Evolutionary conservation across 345 rosid species (phyloP).

Genomic region (Populus simonii): DNA sequence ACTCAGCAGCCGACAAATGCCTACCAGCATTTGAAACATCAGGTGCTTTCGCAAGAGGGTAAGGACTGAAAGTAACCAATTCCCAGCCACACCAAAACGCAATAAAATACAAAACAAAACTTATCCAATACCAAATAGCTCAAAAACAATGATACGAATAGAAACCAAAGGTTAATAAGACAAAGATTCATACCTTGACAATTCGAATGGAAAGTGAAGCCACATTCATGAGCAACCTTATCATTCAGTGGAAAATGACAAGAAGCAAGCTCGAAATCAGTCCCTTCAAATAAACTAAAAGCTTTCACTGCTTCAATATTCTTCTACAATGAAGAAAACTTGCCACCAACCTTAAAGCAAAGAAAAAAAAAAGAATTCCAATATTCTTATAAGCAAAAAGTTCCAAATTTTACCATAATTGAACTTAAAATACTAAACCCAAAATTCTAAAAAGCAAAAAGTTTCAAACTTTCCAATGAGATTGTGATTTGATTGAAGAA

Average conservation of each 20-base stretch:
- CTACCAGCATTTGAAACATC: constrained; percentile 75
- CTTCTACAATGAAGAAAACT: constrained; percentile 49
- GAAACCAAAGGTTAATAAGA: not conserved
- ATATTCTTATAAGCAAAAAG: not conserved
- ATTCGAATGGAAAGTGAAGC: constrained; percentile 83
- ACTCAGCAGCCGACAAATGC: constrained; percentile 82
- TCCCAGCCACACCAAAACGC: constrained; percentile 44
- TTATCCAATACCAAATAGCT: not conserved
- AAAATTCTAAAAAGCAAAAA: not conserved
- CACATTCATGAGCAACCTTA: constrained; percentile 75
- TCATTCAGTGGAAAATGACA: constrained; percentile 59
- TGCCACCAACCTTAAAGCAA: constrained; percentile 74
- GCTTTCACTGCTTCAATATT: constrained; percentile 58
- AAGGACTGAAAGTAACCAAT: constrained; percentile 75
- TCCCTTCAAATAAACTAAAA: constrained; percentile 60
- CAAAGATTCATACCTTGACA: constrained; percentile 51
- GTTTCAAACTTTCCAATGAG: not conserved
- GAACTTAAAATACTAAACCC: not conserved
- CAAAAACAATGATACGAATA: not conserved
- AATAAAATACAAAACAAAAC: not conserved
- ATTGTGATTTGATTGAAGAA: not conserved
- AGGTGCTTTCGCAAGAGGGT: constrained; percentile 59
- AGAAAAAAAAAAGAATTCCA: not conserved
- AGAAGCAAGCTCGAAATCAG: constrained; percentile 92
- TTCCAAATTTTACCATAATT: not conserved